Evolutionary conservation across 225 moss, liverwort and hornwort species (phyloP).

Genomic region (Lunularia cruciata): DNA sequence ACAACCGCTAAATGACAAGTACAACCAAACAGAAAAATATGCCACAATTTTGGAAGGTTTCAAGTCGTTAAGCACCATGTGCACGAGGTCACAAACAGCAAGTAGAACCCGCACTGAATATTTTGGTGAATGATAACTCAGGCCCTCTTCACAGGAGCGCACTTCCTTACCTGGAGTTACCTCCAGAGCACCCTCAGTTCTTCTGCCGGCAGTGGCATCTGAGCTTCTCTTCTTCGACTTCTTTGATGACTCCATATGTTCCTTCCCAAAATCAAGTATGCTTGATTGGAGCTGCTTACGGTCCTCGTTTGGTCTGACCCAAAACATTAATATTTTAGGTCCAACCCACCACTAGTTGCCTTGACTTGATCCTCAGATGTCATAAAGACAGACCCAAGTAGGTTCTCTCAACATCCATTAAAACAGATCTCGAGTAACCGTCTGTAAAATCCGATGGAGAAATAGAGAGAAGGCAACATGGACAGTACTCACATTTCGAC

Average conservation of each 20-base stretch:
- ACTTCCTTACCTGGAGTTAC: slow-evolving; percentile 18
- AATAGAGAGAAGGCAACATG: neutral
- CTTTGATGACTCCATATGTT: neutral
- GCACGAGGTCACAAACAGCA: no score
- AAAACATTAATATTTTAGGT: no score
- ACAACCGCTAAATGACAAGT: neutral
- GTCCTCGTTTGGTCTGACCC: neutral
- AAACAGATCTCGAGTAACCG: neutral
- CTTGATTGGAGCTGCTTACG: slow-evolving; percentile 1
- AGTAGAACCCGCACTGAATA: no score
- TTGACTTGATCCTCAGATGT: no score
- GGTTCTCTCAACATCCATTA: neutral
- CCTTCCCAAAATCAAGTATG: slow-evolving; percentile 13
- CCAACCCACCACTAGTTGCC: no score
- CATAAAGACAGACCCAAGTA: neutral
- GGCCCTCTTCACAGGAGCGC: no score
- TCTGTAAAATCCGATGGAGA: no score
- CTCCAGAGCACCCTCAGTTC: neutral
- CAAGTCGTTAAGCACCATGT: no score
- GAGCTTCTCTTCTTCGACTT: slow-evolving; percentile 22
- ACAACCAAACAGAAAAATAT: neutral
- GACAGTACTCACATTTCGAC: slow-evolving; percentile 30
- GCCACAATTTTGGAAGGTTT: no score
- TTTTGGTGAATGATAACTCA: no score
- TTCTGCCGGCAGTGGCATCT: neutral